phyloP scores from a whole-genome alignment of 192 early-diverging fungal species.

The Borealophlyctis nickersoniae region DNA sequence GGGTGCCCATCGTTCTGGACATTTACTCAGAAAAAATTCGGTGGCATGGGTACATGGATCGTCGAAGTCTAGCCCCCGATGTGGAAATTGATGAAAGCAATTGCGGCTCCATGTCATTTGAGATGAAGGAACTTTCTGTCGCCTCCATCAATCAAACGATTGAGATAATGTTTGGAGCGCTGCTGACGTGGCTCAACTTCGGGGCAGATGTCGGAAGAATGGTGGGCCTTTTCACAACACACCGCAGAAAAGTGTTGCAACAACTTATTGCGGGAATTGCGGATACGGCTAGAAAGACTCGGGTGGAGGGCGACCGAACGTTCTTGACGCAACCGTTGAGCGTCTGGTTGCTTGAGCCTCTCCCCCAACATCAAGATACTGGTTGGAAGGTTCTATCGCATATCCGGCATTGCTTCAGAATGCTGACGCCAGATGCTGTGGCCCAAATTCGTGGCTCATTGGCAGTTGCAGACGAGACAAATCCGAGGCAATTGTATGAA shows the following conservation, averaged over 20 bases:
- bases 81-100: background rate
- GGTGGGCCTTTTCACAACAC: slow-evolving; percentile 43
- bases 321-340: slow-evolving; percentile 66
- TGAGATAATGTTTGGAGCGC: slow-evolving; percentile 68
- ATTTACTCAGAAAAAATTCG: slow-evolving; percentile 21
- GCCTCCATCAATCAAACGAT: slow-evolving; percentile 67
- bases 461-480: slow-evolving; percentile 40
- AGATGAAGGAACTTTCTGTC: slow-evolving; percentile 33
- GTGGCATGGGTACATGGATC: slow-evolving; percentile 44
- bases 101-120: slow-evolving; percentile 5
- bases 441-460: slow-evolving; percentile 22
- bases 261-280: slow-evolving; percentile 53
- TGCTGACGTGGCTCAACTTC: slow-evolving; percentile 66
- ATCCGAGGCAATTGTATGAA: slow-evolving; percentile 6
- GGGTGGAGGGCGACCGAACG: slow-evolving; percentile 40
- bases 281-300: slow-evolving; percentile 22
- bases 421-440: no score
- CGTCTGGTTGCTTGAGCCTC: slow-evolving; percentile 54
- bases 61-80: slow-evolving; percentile 14
- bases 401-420: slow-evolving; percentile 53
- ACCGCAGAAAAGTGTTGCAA: slow-evolving; percentile 54
- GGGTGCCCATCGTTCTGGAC: slow-evolving; percentile 37
- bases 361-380: slow-evolving; percentile 61
- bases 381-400: slow-evolving; percentile 74
- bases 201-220: slow-evolving; percentile 52